Conservation (phyloP, 345 rosid genomes). For the Carallia pectinifolia region DNA sequence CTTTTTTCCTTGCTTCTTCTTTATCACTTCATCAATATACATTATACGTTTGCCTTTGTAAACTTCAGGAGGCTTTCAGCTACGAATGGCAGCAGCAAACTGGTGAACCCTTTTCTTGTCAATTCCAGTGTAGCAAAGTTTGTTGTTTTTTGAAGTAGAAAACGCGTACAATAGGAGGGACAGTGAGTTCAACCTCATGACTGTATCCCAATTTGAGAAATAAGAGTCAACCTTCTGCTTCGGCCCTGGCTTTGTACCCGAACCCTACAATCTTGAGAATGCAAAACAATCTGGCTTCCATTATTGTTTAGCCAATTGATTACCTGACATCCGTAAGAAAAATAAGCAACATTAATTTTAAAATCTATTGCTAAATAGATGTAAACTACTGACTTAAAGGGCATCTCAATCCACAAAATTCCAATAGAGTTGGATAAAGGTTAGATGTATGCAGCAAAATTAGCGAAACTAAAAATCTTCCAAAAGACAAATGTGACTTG, state of each 20-base stretch:
- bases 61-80: constrained; percentile 81
- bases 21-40: constrained; percentile 72
- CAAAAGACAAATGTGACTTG: too few species aligned
- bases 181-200: constrained; percentile 76
- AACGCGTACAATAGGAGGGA: constrained; percentile 73
- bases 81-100: constrained; percentile 67
- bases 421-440: too few species aligned
- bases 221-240: constrained; percentile 55
- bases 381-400: too few species aligned
- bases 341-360: too few species aligned
- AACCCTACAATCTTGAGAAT: constrained; percentile 76
- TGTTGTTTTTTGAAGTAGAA: constrained; percentile 81
- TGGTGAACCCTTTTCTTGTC: constrained; percentile 81
- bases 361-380: too few species aligned
- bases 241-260: constrained; percentile 85
- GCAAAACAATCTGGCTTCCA: constrained; percentile 69
- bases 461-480: too few species aligned
- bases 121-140: constrained; percentile 77
- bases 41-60: constrained; percentile 78
- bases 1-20: constrained; percentile 75
- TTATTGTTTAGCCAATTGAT: constrained; percentile 4
- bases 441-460: too few species aligned
- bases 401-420: too few species aligned
- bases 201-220: constrained; percentile 78
- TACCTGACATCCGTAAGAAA: not conserved